A percentile compares a stretch with the other conserved stretches of the same genome.
phyloP scores from a whole-genome alignment of 495 filamentous ascomycete species.

The Rhypophila decipiens region DNA sequence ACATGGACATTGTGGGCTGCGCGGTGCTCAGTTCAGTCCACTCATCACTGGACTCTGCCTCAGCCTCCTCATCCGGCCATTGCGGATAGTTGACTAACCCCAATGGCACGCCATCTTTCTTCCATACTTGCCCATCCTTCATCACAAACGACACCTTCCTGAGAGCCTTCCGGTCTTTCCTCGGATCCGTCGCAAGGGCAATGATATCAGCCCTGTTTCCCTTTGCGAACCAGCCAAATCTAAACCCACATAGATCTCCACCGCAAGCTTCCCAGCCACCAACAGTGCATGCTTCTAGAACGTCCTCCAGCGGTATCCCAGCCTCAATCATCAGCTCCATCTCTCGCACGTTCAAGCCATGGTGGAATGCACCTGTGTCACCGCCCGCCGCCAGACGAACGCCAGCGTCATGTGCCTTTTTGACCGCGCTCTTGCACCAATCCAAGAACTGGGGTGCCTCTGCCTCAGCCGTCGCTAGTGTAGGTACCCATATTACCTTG shows the following conservation, averaged over 20 bases:
- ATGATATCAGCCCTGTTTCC: slow-evolving; percentile 46
- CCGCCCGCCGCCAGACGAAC: slow-evolving; percentile 43
- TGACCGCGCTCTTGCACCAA: slow-evolving; percentile 22
- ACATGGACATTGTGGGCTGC: slow-evolving; percentile 11
- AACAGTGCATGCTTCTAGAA: slow-evolving; percentile 38
- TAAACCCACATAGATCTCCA: slow-evolving; percentile 37
- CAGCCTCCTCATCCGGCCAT: slow-evolving; percentile 12
- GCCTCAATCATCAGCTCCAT: slow-evolving; percentile 45
- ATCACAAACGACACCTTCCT: slow-evolving; percentile 46
- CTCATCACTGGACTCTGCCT: slow-evolving; percentile 4
- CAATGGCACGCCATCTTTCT: slow-evolving; percentile 16
- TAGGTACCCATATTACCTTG: slow-evolving; percentile 43
- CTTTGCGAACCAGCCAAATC: slow-evolving; percentile 43
- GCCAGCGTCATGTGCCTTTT: slow-evolving; percentile 21
- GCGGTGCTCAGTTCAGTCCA: slow-evolving; percentile 8
- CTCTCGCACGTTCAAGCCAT: slow-evolving; percentile 45
- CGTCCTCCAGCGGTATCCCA: slow-evolving; percentile 42
- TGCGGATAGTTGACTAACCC: slow-evolving; percentile 10
- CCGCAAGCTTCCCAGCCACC: slow-evolving; percentile 49
- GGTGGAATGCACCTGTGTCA: slow-evolving; percentile 45
- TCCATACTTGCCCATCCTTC: slow-evolving; percentile 44
- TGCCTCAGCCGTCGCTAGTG: slow-evolving; percentile 35
- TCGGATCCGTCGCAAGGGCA: slow-evolving; percentile 32
- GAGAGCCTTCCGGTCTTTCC: slow-evolving; percentile 28
- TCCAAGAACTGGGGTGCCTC: slow-evolving; percentile 14